A percentile compares a stretch with the other conserved stretches of the same genome.
Conservation (phyloP, 768 basidiomycete species). For the Stropharia rugosoannulata region DNA sequence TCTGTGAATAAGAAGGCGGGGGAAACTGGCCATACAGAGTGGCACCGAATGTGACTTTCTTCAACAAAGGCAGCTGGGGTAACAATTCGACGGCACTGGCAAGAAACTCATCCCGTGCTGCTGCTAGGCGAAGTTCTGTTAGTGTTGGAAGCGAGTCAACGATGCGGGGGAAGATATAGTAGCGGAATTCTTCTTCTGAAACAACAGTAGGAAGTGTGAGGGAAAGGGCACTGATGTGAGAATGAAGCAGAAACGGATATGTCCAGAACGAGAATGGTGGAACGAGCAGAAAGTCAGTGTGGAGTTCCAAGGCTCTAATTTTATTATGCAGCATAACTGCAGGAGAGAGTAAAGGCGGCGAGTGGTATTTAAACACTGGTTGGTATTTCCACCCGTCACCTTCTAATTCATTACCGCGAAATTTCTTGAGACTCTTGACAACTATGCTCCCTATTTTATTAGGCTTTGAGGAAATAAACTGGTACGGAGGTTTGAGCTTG, state of each 20-base stretch:
- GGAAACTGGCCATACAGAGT: background rate
- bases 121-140: conserved; percentile 5
- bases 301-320: conserved; percentile 6
- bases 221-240: conserved; percentile 7
- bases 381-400: conserved; percentile 9
- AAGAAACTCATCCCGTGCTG: background rate
- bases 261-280: conserved; percentile 13
- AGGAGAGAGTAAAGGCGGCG: background rate
- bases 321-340: background rate
- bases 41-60: conserved; percentile 3
- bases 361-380: conserved; percentile 1
- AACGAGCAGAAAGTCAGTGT: conserved; percentile 9
- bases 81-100: conserved; percentile 1
- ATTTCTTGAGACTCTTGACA: background rate
- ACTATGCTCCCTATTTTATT: background rate
- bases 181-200: conserved; percentile 7
- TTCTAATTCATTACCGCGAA: background rate
- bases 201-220: conserved; percentile 8
- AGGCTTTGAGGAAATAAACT: conserved; percentile 1
- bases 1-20: background rate
- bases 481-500: conserved; percentile 2
- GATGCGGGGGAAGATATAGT: conserved; percentile 9
- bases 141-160: conserved; percentile 5
- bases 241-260: conserved; percentile 9
- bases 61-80: background rate